Percentiles rank a stretch among this genome's conserved stretches.
phyloP scores from a whole-genome alignment of 2,329 filamentous ascomycete genomes.

The Beauveria asiatica region DNA sequence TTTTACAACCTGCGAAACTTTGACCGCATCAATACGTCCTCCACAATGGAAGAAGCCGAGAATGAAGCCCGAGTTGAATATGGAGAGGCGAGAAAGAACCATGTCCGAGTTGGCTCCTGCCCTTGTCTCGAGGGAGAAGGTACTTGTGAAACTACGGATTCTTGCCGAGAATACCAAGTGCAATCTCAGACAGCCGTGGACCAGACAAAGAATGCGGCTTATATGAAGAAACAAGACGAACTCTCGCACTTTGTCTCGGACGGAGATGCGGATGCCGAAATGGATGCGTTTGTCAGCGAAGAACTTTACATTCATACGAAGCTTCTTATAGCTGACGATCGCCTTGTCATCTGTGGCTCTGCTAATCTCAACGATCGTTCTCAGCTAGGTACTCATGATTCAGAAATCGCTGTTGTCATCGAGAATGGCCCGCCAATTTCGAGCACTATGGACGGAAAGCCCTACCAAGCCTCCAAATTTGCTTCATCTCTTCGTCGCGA shows the following conservation, averaged over 20 bases:
- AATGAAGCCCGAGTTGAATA: conserved; percentile 57
- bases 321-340: conserved; percentile 73
- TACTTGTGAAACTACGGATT: conserved; percentile 30
- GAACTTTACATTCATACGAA: conserved; percentile 59
- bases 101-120: conserved; percentile 44
- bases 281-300: conserved; percentile 54
- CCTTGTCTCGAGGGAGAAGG: conserved; percentile 29
- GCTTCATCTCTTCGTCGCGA: conserved; percentile 74
- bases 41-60: conserved; percentile 52
- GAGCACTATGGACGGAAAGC: conserved; percentile 63
- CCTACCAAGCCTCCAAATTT: conserved; percentile 65
- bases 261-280: conserved; percentile 46
- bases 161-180: conserved; percentile 65
- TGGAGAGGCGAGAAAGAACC: conserved; percentile 55
- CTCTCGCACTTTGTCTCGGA: conserved; percentile 52
- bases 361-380: conserved; percentile 54
- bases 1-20: conserved; percentile 84
- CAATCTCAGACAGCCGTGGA: conserved; percentile 49
- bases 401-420: conserved; percentile 82
- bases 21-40: conserved; percentile 68
- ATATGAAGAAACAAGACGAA: conserved; percentile 70
- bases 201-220: conserved; percentile 66
- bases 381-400: conserved; percentile 77
- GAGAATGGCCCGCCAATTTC: conserved; percentile 66
- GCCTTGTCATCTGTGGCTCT: conserved; percentile 70